Evolutionary conservation across 306 rosid species (phyloP).

Genomic region (Vicia villosa): DNA sequence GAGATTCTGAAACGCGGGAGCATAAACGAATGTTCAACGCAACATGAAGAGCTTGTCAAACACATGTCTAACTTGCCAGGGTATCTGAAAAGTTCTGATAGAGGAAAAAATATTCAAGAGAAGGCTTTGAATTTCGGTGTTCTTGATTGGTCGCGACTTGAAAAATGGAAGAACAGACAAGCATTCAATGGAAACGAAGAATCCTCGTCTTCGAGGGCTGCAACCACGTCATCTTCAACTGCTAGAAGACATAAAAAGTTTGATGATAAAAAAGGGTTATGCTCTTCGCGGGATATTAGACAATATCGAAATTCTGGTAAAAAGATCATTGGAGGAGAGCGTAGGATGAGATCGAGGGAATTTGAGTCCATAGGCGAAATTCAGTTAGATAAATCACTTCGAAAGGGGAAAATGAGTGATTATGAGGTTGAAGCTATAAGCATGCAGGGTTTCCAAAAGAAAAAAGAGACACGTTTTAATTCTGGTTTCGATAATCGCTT

Average conservation of each 20-base stretch:
- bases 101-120: constrained; percentile 54
- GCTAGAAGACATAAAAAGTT: constrained; percentile 35
- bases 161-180: constrained; percentile 75
- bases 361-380: constrained; percentile 41
- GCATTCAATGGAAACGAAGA: constrained; percentile 35
- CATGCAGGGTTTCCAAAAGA: constrained; percentile 42
- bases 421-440: constrained; percentile 43
- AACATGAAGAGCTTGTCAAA: constrained; percentile 81
- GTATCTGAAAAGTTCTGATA: constrained; percentile 66
- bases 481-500: constrained; percentile 38
- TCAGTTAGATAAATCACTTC: constrained; percentile 42
- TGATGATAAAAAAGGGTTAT: constrained; percentile 34
- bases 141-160: constrained; percentile 83
- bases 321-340: constrained; percentile 36
- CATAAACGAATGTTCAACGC: constrained; percentile 44
- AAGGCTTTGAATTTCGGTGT: constrained; percentile 90
- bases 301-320: constrained; percentile 48
- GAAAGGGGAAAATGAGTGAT: constrained; percentile 44
- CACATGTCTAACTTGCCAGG: constrained; percentile 87
- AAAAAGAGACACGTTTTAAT: constrained; percentile 47
- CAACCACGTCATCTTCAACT: constrained; percentile 38
- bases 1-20: constrained; percentile 38
- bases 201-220: constrained; percentile 43
- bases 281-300: constrained; percentile 44
- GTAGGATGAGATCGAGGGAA: constrained; percentile 37